Percentiles rank a stretch among this genome's conserved stretches.
These are phyloP conservation scores for Yamadazyma endophytica DNA, from an alignment of 805 yeast species.

Conservation along the genomic window DNA sequence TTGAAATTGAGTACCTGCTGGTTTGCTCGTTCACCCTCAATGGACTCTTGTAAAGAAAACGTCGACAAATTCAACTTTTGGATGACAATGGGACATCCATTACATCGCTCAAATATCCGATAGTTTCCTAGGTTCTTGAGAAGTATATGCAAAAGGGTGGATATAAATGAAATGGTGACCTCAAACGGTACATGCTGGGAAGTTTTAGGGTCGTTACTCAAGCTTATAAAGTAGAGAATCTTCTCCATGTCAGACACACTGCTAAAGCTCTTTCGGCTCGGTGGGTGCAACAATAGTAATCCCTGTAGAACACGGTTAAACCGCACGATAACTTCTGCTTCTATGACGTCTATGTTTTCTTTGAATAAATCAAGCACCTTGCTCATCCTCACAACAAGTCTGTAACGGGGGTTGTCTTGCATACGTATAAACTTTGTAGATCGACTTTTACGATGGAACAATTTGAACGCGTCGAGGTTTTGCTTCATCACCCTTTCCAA, in stretches of 20 bases:
- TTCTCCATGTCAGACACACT: slow-evolving; percentile 36
- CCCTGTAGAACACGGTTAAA: slow-evolving; percentile 52
- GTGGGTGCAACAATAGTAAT: slow-evolving; percentile 53
- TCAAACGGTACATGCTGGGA: slow-evolving; percentile 2
- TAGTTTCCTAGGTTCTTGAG: slow-evolving; percentile 55
- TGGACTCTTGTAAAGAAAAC: slow-evolving; percentile 6
- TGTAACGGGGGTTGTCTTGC: slow-evolving; percentile 53
- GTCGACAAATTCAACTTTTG: slow-evolving; percentile 25
- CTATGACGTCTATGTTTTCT: slow-evolving; percentile 4
- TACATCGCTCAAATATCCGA: slow-evolving; percentile 52
- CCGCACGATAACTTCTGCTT: slow-evolving; percentile 6
- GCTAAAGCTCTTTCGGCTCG: slow-evolving; percentile 47
- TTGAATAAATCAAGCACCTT: slow-evolving; percentile 8
- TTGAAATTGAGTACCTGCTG: slow-evolving; percentile 56
- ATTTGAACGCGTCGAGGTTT: too few relatives aligned
- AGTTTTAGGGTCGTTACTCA: slow-evolving; percentile 7
- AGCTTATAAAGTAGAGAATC: slow-evolving; percentile 22
- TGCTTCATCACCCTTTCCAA: slow-evolving; percentile 15
- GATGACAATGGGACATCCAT: slow-evolving; percentile 55
- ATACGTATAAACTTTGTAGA: slow-evolving; percentile 40
- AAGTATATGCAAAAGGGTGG: slow-evolving; percentile 54
- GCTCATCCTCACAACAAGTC: slow-evolving; percentile 32
- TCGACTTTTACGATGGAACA: too few relatives aligned
- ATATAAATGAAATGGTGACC: slow-evolving; percentile 36
- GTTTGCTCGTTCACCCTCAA: slow-evolving; percentile 6